Evolutionary conservation across 129 eudicot species (phyloP), one percentile per base, ranked within the genome.

Genomic region (Flaveria linearis): DNA sequence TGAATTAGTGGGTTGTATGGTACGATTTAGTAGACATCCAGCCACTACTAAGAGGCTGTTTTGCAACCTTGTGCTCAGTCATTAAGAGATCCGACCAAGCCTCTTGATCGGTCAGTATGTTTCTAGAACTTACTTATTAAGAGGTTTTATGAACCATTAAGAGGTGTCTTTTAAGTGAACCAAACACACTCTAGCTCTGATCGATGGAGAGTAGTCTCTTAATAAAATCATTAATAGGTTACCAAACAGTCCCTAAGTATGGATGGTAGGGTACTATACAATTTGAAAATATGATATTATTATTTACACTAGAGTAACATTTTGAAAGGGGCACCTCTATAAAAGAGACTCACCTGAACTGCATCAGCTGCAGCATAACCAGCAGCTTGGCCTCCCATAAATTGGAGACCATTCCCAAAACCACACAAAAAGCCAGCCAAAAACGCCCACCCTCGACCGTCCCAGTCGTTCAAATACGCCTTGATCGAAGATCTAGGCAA

Each of bases 321-420:
- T 45, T 45, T 30, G 5, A 4, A 30, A 30, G 36, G 36, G 3
- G 36, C 36, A 30, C 36, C 36, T 30, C 3, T 47, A 52, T 4
- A 7, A 41, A 64, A n/a, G 4, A 7, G 47, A 81, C 81, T 62
- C 49, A 91, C 97, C 95, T 91, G 93, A 78, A 89, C 96, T 17
- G 96, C 88, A 81, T 92, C 98, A 28, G 98, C 98, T 50, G 98
- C 98, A 72, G 98, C 98, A 84, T 92, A 92, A 66, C 98, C 98
- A 70, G 98, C 98, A 36, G 98, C 96, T 80, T 92, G 93, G 14
- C 98, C 98, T 20, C 98, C 98, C 88, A 92, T 87, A 52, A 92
- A 92, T 75, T 92, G 98, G 14, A 92, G 98, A 28, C 98, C 98
- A 33, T 92, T 92, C 2, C 98, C 98, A 65, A 89, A 89, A 5